A percentile compares a stretch with the other conserved stretches of the same genome.
Conservation (phyloP, 2,329 filamentous ascomycete species). For the Phaeoacremonium minimum region DNA sequence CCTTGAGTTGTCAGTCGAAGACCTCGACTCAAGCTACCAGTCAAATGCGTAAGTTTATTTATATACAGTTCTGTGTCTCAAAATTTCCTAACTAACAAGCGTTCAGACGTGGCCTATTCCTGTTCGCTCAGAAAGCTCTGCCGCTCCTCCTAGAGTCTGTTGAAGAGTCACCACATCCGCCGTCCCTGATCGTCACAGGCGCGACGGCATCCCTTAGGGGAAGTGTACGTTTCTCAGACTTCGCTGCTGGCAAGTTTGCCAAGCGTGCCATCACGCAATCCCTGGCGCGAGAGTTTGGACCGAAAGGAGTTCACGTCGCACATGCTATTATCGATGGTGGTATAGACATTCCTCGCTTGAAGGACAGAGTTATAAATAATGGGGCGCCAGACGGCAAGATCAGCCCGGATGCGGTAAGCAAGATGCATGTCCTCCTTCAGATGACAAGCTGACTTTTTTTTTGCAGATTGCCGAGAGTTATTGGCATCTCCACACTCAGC, state of each 20-base stretch:
- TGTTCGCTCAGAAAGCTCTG: constrained; percentile 69
- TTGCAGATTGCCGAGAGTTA: constrained; percentile 78
- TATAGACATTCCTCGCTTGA: constrained; percentile 68
- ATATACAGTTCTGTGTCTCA: neutral
- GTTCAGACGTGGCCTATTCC: constrained; percentile 64
- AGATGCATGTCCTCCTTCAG: constrained; percentile 1
- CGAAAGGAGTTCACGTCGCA: constrained; percentile 76
- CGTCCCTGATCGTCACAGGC: constrained; percentile 80
- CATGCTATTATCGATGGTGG: constrained; percentile 81
- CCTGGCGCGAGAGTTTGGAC: constrained; percentile 78
- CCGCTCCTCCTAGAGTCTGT: constrained; percentile 66
- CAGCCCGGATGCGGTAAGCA: constrained; percentile 64
- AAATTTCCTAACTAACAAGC: neutral
- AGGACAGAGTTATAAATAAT: constrained; percentile 30
- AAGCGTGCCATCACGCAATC: constrained; percentile 69
- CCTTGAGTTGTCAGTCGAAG: constrained; percentile 46
- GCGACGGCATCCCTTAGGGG: constrained; percentile 78
- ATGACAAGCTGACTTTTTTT: constrained; percentile 7
- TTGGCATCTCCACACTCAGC: constrained; percentile 80
- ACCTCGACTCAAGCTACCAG: constrained; percentile 41
- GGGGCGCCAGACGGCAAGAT: constrained; percentile 59
- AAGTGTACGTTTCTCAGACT: constrained; percentile 63
- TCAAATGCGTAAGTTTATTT: constrained; percentile 40
- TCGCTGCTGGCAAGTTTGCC: constrained; percentile 79
- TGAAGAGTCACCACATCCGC: constrained; percentile 55